Percentiles rank a stretch among this genome's conserved stretches.
These are phyloP conservation scores for Rhizopus sp. DNA, from an alignment of 371 early-diverging fungal species.

Conservation along the genomic window DNA sequence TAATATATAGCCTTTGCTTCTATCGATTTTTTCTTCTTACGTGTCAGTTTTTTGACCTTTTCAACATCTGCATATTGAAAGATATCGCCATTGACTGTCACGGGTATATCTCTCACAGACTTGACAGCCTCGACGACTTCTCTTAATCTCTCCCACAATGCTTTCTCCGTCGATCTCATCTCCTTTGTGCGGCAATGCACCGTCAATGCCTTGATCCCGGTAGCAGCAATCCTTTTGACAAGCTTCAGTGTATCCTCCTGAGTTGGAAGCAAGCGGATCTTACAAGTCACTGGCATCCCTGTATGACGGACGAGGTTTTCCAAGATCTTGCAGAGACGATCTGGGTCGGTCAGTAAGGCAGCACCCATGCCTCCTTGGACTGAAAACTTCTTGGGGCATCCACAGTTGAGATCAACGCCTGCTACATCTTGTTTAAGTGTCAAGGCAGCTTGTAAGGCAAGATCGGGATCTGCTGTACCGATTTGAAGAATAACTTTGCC, in stretches of 20 bases:
- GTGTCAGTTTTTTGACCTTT: conserved; percentile 55
- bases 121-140: conserved; percentile 65
- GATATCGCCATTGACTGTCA: conserved; percentile 95
- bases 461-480: conserved; percentile 83
- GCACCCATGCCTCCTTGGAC: conserved; percentile 96
- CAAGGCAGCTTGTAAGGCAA: conserved; percentile 87
- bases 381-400: conserved; percentile 95
- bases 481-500: conserved; percentile 73
- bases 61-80: conserved; percentile 63
- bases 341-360: conserved; percentile 85
- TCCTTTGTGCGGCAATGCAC: conserved; percentile 88
- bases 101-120: conserved; percentile 62
- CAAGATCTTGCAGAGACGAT: conserved; percentile 75
- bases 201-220: conserved; percentile 88
- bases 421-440: conserved; percentile 83
- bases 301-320: conserved; percentile 72
- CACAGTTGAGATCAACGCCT: conserved; percentile 95
- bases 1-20: not conserved
- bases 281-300: conserved; percentile 80
- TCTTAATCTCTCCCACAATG: conserved; percentile 85
- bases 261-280: conserved; percentile 72
- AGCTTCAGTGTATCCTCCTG: conserved; percentile 82
- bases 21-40: conserved; percentile 24
- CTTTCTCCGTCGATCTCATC: conserved; percentile 77
- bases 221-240: conserved; percentile 77